Base-by-base conservation (phyloP, 371 early-diverging fungal species). In the Mortierella sp. region DNA sequence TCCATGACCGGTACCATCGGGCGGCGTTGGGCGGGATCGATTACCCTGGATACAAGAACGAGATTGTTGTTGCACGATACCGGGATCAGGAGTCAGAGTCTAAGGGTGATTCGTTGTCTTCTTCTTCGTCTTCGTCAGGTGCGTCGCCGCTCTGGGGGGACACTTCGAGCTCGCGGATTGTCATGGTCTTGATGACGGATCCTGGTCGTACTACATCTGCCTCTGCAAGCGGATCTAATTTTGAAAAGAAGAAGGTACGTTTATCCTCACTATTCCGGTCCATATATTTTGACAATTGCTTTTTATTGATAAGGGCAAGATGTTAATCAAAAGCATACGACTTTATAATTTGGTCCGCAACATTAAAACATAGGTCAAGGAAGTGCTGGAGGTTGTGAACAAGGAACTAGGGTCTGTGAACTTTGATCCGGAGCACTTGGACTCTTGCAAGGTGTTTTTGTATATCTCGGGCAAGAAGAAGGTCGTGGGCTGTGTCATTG, bases 401-500 rank as follows among this genome's bases (percentile, higher is more conserved):
- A 55, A 68, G 74, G 76, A 75, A 9, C 61, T 76, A 4, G 83
- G 85, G 16, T 85, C 85, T 29, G 76, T 81, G 13, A 78, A 78
- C 3, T 77, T 82, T 75, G 75, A 82, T 31, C 72, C 78, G 7
- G 78, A 74, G 31, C 39, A 71, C n/a, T 48, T 82, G n/a, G 67
- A 78, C 6, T 61, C 72, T 22, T 82, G 83, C 64, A 82, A 82
- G 34, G 86, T 87, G 24, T 90, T 87, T 68, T 61, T 90, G 34
- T 89, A 86, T 64, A 75, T 90, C 34, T 76, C 86, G 1, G 73
- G 73, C 69, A 77, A 67, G 64, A 88, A 88, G 41, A 81, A 85
- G 40, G 86, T 89, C 8, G 71, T 87, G 14, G 92, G 90, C 2
- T 90, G 90, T 68, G 86, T 87, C 31, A 70, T 90, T 10, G 89